phyloP scores from a whole-genome alignment of 23 red algal genomes.

The Chondrus crispus region DNA sequence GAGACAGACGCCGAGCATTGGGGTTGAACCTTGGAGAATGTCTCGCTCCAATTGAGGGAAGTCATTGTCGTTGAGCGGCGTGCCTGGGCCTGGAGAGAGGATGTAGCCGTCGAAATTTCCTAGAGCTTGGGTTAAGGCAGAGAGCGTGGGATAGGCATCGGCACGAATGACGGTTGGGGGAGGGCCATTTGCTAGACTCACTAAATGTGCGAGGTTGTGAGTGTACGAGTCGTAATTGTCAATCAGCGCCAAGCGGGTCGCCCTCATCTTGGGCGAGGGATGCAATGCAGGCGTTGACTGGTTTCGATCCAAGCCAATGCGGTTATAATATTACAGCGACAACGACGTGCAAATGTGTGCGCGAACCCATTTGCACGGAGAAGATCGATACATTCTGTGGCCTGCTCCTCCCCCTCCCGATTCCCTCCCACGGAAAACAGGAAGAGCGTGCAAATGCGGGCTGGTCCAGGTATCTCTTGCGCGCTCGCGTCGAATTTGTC shows the following conservation, averaged over 20 bases:
- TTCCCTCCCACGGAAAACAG: too few relatives aligned
- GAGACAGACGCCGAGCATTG: constrained; percentile 86
- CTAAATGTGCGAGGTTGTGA: constrained; percentile 87
- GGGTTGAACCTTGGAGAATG: constrained; percentile 19
- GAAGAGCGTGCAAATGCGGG: too few relatives aligned
- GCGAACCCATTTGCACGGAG: too few relatives aligned
- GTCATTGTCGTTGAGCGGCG: constrained; percentile 62
- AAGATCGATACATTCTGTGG: too few relatives aligned
- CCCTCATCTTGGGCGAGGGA: not conserved
- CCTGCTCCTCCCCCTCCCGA: too few relatives aligned
- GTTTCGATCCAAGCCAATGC: too few relatives aligned
- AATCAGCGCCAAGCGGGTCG: constrained; percentile 72
- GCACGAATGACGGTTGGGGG: constrained; percentile 69
- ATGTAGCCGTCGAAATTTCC: constrained; percentile 75
- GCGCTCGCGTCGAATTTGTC: too few relatives aligned
- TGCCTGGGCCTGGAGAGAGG: constrained; percentile 97
- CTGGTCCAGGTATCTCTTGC: too few relatives aligned
- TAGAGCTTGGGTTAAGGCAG: not conserved
- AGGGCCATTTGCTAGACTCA: constrained; percentile 45
- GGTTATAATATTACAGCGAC: too few relatives aligned
- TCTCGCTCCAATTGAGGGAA: constrained; percentile 54
- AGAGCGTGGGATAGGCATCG: constrained; percentile 46
- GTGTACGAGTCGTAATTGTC: constrained; percentile 99
- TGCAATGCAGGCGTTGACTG: too few relatives aligned
- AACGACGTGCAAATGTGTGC: too few relatives aligned